Evolutionary conservation across 202 grass and related monocot genomes (phyloP).

Genomic region (Tripidium arundinaceum): DNA sequence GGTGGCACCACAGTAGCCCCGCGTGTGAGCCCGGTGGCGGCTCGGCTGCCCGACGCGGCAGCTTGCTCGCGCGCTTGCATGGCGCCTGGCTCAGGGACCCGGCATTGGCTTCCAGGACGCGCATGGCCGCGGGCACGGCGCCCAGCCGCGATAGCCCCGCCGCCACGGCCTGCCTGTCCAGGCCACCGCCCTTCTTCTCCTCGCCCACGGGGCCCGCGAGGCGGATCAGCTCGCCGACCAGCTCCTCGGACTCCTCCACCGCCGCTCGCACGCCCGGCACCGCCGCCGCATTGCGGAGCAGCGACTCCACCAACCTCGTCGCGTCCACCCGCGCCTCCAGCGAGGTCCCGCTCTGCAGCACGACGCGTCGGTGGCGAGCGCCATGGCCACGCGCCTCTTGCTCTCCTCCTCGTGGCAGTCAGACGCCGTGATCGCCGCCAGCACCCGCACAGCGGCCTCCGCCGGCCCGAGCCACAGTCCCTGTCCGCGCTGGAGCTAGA

Average conservation of each 20-base stretch:
- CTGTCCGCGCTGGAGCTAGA: no score
- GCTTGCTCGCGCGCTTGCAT: no score
- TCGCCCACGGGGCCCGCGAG: conserved; percentile 49
- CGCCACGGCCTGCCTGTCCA: conserved; percentile 41
- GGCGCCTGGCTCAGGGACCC: no score
- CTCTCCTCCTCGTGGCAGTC: conserved; percentile 53
- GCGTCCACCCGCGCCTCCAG: conserved; percentile 47
- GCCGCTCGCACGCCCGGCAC: conserved; percentile 2
- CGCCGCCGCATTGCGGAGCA: conserved; percentile 28
- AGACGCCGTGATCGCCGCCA: conserved; percentile 42
- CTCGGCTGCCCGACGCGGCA: no score
- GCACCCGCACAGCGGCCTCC: conserved; percentile 48
- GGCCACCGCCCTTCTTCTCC: conserved; percentile 32
- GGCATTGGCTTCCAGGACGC: no score
- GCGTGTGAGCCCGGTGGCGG: no score
- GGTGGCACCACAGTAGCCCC: no score
- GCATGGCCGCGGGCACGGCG: no score
- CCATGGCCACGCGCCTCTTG: conserved; percentile 29
- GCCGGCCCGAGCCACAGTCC: no score
- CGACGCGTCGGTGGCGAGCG: conserved; percentile 35
- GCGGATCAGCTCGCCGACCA: conserved; percentile 53
- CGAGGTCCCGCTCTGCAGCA: conserved; percentile 26
- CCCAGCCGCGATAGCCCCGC: conserved; percentile 47
- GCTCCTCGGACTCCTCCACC: conserved; percentile 27
- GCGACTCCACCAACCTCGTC: conserved; percentile 49